Base-by-base conservation (phyloP, 176 grass and related monocot genomes). In the Urochloa ruziziensis region DNA sequence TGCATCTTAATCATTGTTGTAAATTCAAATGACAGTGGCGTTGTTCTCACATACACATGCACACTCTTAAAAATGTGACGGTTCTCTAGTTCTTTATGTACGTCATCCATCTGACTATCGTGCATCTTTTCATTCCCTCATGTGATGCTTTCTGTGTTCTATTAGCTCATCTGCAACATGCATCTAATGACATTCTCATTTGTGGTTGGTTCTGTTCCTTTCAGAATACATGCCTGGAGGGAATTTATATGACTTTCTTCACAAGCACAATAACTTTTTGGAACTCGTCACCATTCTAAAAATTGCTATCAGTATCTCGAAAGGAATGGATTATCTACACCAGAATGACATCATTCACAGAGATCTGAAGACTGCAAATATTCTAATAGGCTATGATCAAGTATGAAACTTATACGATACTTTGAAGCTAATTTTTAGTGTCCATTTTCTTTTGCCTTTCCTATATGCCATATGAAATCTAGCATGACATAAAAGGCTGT, bases 361-460 rank as follows among this genome's bases (percentile, higher is more conserved):
- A 86, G 95, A 98, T 82, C 87, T 98, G 57, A 98, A 98, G 87
- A 93, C 86, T 39, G 92, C 95, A 73, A 98, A 98, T 80, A 78
- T 98, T 82, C 86, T 98, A 37, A 88, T 94, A 28, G 86, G 86
- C 66, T 19, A 75, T 57, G 82, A 95, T 78, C 84, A 93, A 70
- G 95, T 98, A 90, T 84, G 87, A 59, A 60, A 79, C 19, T 71
- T 71, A 43, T 59, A 68, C 0, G 65, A 36, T 74, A 25, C 69
- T 37, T 77, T 66, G n/a, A 78, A 74, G 6, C 62, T 60, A 48
- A 19, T 88, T 43, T 24, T 73, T 37, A 36, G n/a, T 56, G 18
- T 52, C n/a, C 25, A 21, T 85, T 89, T 69, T 80, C 19, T 73
- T 56, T 36, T 78, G 8, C 25, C 59, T 63, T 51, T 62, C 25